A percentile compares a stretch with the other conserved stretches of the same genome.
Evolutionary conservation across 2,329 filamentous ascomycete species (phyloP).

Genomic region (Ustulina deusta): DNA sequence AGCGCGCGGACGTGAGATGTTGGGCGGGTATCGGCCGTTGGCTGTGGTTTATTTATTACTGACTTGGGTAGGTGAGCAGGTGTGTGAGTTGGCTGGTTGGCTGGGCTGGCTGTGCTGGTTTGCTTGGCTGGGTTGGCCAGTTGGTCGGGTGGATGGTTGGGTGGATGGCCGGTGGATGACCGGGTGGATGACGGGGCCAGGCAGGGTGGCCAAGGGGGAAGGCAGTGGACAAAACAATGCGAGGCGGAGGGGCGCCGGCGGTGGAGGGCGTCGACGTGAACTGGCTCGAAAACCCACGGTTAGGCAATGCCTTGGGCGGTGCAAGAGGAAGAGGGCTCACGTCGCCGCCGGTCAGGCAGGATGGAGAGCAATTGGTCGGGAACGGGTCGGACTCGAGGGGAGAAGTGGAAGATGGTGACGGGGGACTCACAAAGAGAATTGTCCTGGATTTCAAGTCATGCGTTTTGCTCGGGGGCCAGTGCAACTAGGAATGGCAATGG

Average conservation of each 20-base stretch:
- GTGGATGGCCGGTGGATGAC: background rate
- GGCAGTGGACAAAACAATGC: conserved; percentile 28
- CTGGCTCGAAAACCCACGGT: conserved; percentile 17
- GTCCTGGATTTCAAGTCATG: conserved; percentile 37
- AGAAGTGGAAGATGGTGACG: conserved; percentile 18
- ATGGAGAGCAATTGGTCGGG: conserved; percentile 33
- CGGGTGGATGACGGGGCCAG: conserved; percentile 10
- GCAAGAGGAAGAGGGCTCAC: background rate
- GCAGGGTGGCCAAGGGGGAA: conserved; percentile 18
- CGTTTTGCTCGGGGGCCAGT: conserved; percentile 22
- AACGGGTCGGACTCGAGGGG: conserved; percentile 29
- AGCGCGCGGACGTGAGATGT: conserved; percentile 42
- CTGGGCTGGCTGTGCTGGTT: conserved; percentile 8
- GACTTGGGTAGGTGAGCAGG: conserved; percentile 33
- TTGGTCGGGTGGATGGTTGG: conserved; percentile 10
- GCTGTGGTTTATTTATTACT: conserved; percentile 39
- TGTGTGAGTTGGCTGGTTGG: conserved; percentile 21
- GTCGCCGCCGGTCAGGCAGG: conserved; percentile 22
- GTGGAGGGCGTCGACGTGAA: conserved; percentile 26
- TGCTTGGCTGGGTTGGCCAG: conserved; percentile 26
- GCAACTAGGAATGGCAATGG: conserved; percentile 7
- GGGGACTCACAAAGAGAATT: conserved; percentile 39
- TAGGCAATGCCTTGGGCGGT: conserved; percentile 23
- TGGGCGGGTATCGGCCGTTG: conserved; percentile 46
- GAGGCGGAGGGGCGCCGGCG: conserved; percentile 40